phyloP scores from a whole-genome alignment of 768 basidiomycete genomes.

The Collybiopsis luxurians region DNA sequence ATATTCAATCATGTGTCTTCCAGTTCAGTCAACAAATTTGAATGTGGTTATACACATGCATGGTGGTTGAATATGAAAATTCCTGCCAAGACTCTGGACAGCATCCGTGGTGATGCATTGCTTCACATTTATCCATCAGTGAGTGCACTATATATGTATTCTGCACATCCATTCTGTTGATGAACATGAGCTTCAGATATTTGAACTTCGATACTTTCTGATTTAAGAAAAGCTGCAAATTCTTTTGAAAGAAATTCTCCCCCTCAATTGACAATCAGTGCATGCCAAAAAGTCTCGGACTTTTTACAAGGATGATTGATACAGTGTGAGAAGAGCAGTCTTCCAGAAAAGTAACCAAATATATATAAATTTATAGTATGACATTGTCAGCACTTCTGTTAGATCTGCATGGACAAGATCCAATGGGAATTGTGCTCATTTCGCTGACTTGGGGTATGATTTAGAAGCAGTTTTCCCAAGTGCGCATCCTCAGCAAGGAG shows the following conservation, averaged over 20 bases:
- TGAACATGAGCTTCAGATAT: neutral
- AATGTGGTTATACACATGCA: too few species aligned
- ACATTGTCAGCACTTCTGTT: neutral
- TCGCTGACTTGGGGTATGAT: constrained; percentile 14
- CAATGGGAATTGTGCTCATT: constrained; percentile 8
- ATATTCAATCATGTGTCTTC: too few species aligned
- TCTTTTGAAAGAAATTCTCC: neutral
- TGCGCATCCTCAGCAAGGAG: constrained; percentile 16
- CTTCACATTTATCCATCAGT: neutral
- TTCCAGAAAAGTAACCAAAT: neutral
- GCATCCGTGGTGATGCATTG: neutral
- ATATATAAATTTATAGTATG: neutral
- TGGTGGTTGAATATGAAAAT: too few species aligned
- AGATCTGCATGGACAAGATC: constrained; percentile 24
- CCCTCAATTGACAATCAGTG: neutral
- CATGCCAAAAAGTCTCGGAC: neutral
- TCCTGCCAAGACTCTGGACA: too few species aligned
- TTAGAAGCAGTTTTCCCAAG: constrained; percentile 19
- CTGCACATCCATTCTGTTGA: constrained; percentile 1
- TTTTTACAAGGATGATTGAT: neutral
- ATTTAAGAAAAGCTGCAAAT: neutral
- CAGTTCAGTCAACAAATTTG: too few species aligned
- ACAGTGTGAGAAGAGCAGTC: neutral
- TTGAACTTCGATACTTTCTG: neutral
- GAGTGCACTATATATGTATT: neutral